Percentiles rank a stretch among this genome's conserved stretches.
phyloP scores from a whole-genome alignment of 2,329 filamentous ascomycete genomes.

The Colletotrichum graminicola region DNA sequence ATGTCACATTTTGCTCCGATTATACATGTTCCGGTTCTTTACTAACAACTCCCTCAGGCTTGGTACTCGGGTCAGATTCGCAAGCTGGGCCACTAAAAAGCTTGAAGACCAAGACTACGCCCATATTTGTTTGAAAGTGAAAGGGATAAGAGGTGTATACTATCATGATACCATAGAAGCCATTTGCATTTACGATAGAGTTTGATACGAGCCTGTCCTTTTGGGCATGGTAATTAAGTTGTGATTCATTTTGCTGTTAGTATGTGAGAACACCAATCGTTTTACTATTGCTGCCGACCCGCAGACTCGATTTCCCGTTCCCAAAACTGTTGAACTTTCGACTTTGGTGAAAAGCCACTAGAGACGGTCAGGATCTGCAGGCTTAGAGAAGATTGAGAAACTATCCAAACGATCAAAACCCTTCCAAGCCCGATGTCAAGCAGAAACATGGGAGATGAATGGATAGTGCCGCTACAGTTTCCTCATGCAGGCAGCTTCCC shows the following conservation, averaged over 20 bases:
- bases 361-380: slow-evolving; percentile 26
- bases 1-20: slow-evolving; percentile 12
- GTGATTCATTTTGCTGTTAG: too few species aligned
- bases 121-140: neutral
- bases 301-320: too few species aligned
- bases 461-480: neutral
- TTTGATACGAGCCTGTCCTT: neutral
- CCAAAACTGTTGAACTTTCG: too few species aligned
- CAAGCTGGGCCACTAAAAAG: slow-evolving; percentile 15
- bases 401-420: neutral
- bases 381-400: neutral
- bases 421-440: neutral
- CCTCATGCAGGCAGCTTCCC: slow-evolving; percentile 20
- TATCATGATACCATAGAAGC: neutral
- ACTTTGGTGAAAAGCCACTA: slow-evolving; percentile 2
- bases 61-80: slow-evolving; percentile 35
- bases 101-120: neutral
- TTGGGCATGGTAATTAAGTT: too few species aligned
- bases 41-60: neutral
- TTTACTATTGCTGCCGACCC: too few species aligned
- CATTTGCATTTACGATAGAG: neutral
- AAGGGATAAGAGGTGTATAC: neutral
- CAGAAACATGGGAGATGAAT: neutral
- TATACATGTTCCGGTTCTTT: too few species aligned
- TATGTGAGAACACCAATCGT: too few species aligned